Evolutionary conservation across 2,329 filamentous ascomycete species (phyloP).

Genomic region (Penicillium sp.): DNA sequence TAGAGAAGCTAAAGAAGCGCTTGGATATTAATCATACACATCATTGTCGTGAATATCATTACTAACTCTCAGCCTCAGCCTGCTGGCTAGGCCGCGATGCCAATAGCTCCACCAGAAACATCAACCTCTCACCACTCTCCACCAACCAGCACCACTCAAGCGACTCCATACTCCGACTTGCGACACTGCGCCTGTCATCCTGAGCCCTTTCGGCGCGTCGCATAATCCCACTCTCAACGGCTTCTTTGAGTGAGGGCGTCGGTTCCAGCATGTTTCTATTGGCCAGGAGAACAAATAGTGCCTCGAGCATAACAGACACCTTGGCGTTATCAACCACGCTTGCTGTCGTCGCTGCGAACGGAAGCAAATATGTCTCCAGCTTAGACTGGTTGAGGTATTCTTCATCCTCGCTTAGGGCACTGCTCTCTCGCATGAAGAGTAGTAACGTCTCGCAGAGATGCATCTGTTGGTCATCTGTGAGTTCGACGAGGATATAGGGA

Average conservation of each 20-base stretch:
- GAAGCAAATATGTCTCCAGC: conserved; percentile 59
- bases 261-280: conserved; percentile 30
- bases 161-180: conserved; percentile 31
- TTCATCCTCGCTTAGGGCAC: conserved; percentile 36
- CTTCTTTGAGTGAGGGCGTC: conserved; percentile 38
- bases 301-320: conserved; percentile 64
- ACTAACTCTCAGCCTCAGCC: background rate
- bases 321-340: conserved; percentile 65
- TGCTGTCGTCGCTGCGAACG: conserved; percentile 58
- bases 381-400: conserved; percentile 47
- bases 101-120: conserved; percentile 34
- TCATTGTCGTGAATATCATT: conserved; percentile 9
- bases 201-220: conserved; percentile 46
- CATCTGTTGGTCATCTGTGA: conserved; percentile 40
- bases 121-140: conserved; percentile 41
- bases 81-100: conserved; percentile 8
- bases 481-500: conserved; percentile 40
- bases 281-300: conserved; percentile 53
- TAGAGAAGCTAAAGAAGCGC: background rate
- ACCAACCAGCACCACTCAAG: conserved; percentile 37
- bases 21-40: conserved; percentile 7
- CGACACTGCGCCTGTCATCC: conserved; percentile 44
- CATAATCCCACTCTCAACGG: conserved; percentile 51
- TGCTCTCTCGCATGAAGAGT: conserved; percentile 45
- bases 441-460: conserved; percentile 53